A percentile compares a stretch with the other conserved stretches of the same genome.
Evolutionary conservation across 2,329 filamentous ascomycete genomes (phyloP).

Genomic region (Hymenoscyphus linearis): DNA sequence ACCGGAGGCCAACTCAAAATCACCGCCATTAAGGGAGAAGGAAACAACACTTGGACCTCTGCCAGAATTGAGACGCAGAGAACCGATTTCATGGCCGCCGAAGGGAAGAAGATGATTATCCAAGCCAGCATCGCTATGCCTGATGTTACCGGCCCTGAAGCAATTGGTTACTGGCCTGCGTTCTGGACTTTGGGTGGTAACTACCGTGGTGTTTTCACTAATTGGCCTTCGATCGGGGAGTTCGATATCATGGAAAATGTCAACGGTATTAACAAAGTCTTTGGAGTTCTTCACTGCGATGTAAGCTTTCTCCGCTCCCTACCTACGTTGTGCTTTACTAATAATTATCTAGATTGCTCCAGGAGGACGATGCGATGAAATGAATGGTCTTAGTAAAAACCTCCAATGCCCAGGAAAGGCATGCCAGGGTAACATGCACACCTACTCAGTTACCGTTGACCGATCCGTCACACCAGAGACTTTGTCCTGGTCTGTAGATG

Average conservation of each 20-base stretch:
- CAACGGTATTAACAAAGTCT: constrained; percentile 35
- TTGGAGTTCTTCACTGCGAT: constrained; percentile 41
- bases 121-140: constrained; percentile 38
- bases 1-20: constrained; percentile 38
- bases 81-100: constrained; percentile 33
- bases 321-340: background rate
- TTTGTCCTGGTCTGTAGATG: constrained; percentile 35
- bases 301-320: background rate
- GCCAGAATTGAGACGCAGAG: constrained; percentile 39
- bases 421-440: constrained; percentile 3
- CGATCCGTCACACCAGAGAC: constrained; percentile 29
- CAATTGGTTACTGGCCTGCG: constrained; percentile 41
- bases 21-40: constrained; percentile 26
- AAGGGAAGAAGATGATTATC: constrained; percentile 35
- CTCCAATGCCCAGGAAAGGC: constrained; percentile 20
- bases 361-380: constrained; percentile 40
- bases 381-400: constrained; percentile 36
- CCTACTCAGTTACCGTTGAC: constrained; percentile 26
- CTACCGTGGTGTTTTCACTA: constrained; percentile 35
- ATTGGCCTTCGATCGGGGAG: constrained; percentile 41
- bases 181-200: constrained; percentile 41
- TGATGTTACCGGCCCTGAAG: constrained; percentile 23
- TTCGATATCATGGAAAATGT: constrained; percentile 41
- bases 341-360: constrained; percentile 14
- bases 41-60: constrained; percentile 39